Conservation (phyloP, 2,329 filamentous ascomycete genomes). For the Conoideocrella luteorostrata region DNA sequence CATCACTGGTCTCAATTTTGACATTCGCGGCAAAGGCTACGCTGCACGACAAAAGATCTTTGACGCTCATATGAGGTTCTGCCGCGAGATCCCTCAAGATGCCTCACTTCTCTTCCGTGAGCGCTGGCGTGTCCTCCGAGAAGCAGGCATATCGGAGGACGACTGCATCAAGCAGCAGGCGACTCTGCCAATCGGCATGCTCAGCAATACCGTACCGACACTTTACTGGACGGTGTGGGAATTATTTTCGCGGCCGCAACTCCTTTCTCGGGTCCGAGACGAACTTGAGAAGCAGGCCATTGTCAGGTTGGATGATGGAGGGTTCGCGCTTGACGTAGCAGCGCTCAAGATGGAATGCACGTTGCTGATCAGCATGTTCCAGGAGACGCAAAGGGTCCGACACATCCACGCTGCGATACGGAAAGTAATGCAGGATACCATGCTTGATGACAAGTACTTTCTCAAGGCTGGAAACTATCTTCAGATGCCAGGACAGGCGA, state of each 20-base stretch:
- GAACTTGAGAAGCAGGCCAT: neutral
- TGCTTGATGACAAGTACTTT: neutral
- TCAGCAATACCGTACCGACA: neutral
- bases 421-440: neutral
- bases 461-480: slow-evolving; percentile 1
- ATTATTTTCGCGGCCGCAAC: neutral
- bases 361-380: neutral
- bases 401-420: neutral
- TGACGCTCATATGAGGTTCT: neutral
- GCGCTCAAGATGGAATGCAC: neutral
- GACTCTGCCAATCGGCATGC: neutral
- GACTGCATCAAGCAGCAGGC: neutral
- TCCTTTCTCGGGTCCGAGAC: neutral
- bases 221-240: neutral
- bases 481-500: neutral
- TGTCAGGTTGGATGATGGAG: too few species aligned
- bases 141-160: neutral
- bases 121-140: neutral
- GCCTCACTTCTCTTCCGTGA: neutral
- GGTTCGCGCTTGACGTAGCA: neutral
- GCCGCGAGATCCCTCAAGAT: neutral
- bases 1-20: neutral
- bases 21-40: neutral
- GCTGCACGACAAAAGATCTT: neutral
- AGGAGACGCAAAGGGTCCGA: neutral